Evolutionary conservation across 345 rosid species (phyloP).

Genomic region (Sapria himalayana): DNA sequence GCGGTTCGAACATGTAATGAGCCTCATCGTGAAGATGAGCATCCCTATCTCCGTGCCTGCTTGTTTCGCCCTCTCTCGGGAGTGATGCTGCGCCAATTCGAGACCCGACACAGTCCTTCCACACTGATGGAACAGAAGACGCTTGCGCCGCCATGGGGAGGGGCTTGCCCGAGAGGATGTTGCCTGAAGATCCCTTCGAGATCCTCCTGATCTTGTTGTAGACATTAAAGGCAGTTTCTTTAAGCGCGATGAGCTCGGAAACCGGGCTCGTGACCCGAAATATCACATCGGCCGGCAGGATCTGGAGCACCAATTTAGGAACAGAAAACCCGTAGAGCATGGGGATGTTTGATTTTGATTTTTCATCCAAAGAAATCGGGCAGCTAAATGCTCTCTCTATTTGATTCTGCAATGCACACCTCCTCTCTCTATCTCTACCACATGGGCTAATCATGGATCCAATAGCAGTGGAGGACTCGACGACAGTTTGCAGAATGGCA

Average conservation of each 20-base stretch:
- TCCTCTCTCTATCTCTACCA: slow-evolving; percentile 69
- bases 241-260: slow-evolving; percentile 66
- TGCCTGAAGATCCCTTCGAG: slow-evolving; percentile 49
- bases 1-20: slow-evolving; percentile 83
- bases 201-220: slow-evolving; percentile 88
- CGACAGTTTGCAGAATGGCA: slow-evolving; percentile 65
- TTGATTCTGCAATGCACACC: slow-evolving; percentile 44
- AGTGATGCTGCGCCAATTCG: slow-evolving; percentile 62
- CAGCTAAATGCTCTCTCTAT: slow-evolving; percentile 76
- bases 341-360: slow-evolving; percentile 56
- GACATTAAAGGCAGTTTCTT: slow-evolving; percentile 87
- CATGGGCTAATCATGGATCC: slow-evolving; percentile 47
- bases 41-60: slow-evolving; percentile 67
- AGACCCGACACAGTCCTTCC: slow-evolving; percentile 79
- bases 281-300: slow-evolving; percentile 73
- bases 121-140: slow-evolving; percentile 43
- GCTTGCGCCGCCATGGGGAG: slow-evolving; percentile 32
- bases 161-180: slow-evolving; percentile 39
- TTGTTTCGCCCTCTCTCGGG: slow-evolving; percentile 67
- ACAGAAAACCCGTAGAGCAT: slow-evolving; percentile 75
- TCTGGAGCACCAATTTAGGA: slow-evolving; percentile 71
- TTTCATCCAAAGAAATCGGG: slow-evolving; percentile 75
- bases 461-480: slow-evolving; percentile 75
- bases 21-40: slow-evolving; percentile 34
- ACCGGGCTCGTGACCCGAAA: slow-evolving; percentile 86